Evolutionary conservation across 192 early-diverging fungal genomes (phyloP), one percentile per base, ranked within the genome.

Genomic region (Lobosporangium transversale): DNA sequence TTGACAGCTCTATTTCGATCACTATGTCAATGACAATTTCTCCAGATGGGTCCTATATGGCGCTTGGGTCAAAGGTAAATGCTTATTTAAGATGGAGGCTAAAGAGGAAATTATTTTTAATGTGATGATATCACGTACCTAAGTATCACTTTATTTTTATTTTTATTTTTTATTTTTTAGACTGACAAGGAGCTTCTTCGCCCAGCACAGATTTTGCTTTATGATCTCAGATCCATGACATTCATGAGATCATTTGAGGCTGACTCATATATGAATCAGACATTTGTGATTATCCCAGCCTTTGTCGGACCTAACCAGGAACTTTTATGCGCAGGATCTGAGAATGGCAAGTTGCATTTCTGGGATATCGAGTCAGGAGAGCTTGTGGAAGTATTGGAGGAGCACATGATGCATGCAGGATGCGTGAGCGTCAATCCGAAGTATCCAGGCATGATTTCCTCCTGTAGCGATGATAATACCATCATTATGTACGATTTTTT

Each of bases 301-400:
- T 56, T 70, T 56, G 58, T 23, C 2, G 68, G 68, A 7, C 59
- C 58, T 3, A 48, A 62, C 24, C 37, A 55, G 32, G 68, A 70
- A 40, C 18, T 70, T 7, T 7, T 70, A 1, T 62, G 68, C 40
- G 43, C 52, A 15, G 68, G 68, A 42, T 63, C 61, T 3, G 69
- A 63, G 47, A 64, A 50, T 24, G 69, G 69, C 18, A 57, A 58
- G 29, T 1, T 71, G 18, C 54, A 71, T 43, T 44, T 51, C 15
- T 71, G 69, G 69, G 69, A 71, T 44, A 29, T 63, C 8, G 61
- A 57, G 36, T 52, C 60, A 5, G 69, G 69, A 17, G 69, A 71
- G 17, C 9, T 71, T 18, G 37, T 71, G 45, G 9, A 17, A 9
- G 37, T 63, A 2, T 14, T 71, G 33, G 69, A 71, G 3, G 69